These are phyloP conservation scores for Abelmoschus esculentus DNA, from an alignment of 345 rosid species.

Conservation along the genomic window DNA sequence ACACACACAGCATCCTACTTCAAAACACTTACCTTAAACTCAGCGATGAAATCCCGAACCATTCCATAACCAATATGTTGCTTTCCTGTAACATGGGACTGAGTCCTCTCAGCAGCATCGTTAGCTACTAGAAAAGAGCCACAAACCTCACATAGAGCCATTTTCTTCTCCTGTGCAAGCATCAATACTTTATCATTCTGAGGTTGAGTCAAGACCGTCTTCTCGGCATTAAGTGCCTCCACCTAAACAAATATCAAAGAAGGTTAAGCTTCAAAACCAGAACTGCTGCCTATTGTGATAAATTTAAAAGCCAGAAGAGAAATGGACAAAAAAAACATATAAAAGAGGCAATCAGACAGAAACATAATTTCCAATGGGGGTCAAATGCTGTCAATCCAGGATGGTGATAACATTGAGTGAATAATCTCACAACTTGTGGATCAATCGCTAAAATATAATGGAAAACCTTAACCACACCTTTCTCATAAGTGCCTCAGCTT, in stretches of 20 bases:
- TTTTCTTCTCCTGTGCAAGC: slow-evolving; percentile 89
- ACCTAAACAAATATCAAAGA: slow-evolving; percentile 37
- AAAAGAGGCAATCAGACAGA: too few species aligned
- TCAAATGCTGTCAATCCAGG: too few species aligned
- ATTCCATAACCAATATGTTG: slow-evolving; percentile 96
- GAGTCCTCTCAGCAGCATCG: slow-evolving; percentile 93
- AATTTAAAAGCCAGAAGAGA: too few species aligned
- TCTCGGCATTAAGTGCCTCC: slow-evolving; percentile 73
- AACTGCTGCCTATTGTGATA: neutral
- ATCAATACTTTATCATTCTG: slow-evolving; percentile 64
- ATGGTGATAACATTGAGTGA: neutral
- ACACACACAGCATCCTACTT: slow-evolving; percentile 5
- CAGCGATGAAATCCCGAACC: slow-evolving; percentile 86
- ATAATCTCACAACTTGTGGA: neutral
- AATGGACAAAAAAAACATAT: too few species aligned
- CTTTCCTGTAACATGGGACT: slow-evolving; percentile 92
- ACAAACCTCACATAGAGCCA: slow-evolving; percentile 93
- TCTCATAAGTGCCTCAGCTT: slow-evolving; percentile 99
- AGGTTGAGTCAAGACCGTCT: slow-evolving; percentile 57
- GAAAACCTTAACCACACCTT: slow-evolving; percentile 42
- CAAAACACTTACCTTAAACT: slow-evolving; percentile 51
- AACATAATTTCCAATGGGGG: neutral
- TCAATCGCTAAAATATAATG: neutral
- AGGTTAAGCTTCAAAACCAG: neutral
- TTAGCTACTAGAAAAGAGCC: slow-evolving; percentile 95